Evolutionary conservation across 805 yeast species (phyloP).

Genomic region (Candida sanyiensis): DNA sequence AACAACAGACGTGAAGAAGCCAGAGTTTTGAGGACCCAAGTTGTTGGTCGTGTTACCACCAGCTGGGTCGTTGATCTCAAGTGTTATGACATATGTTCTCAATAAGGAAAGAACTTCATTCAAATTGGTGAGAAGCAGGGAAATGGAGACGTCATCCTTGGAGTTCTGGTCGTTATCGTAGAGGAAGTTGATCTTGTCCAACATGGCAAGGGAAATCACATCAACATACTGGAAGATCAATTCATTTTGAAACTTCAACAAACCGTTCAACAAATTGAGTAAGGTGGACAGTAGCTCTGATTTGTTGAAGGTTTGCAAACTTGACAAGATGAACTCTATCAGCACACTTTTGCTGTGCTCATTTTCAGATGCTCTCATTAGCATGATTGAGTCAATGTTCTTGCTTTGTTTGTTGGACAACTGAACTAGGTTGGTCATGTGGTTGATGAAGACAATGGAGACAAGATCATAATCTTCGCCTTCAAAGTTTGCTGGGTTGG

Average conservation of each 20-base stretch:
- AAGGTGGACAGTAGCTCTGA: conserved; percentile 19
- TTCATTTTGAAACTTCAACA: conserved; percentile 24
- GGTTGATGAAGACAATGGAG: conserved; percentile 22
- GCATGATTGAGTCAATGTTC: conserved; percentile 13
- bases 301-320: conserved; percentile 20
- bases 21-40: no score
- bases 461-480: conserved; percentile 18
- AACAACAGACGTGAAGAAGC: conserved; percentile 47
- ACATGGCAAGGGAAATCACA: conserved; percentile 18
- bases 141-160: conserved; percentile 40
- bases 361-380: conserved; percentile 10
- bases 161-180: conserved; percentile 15
- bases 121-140: conserved; percentile 48
- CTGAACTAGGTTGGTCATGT: conserved; percentile 21
- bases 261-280: conserved; percentile 17
- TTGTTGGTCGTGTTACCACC: background rate
- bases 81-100: conserved; percentile 39
- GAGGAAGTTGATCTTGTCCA: conserved; percentile 19
- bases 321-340: conserved; percentile 20
- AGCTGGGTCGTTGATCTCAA: conserved; percentile 37
- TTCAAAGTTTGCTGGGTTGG: conserved; percentile 7
- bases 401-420: conserved; percentile 15
- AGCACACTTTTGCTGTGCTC: conserved; percentile 16
- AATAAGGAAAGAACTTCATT: conserved; percentile 52
- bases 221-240: conserved; percentile 22